phyloP scores from a whole-genome alignment of 1,284 basidiomycete species.

The Neotropicomus parvogracilis region DNA sequence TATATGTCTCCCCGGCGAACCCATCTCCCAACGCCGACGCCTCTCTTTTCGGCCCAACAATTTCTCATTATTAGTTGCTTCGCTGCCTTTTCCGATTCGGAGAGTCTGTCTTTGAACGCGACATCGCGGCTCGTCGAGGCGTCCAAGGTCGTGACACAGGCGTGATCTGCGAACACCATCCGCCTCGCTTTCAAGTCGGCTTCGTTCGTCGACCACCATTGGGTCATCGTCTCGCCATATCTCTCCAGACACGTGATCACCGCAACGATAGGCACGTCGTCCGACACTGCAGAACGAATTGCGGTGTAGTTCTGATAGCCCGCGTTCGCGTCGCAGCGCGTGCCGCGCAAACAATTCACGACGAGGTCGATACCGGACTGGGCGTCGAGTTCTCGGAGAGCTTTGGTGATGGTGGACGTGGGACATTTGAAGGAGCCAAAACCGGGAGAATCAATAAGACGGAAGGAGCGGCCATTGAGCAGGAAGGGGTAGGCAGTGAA shows the following conservation, averaged over 20 bases:
- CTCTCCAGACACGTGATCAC: slow-evolving; percentile 31
- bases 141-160: slow-evolving; percentile 30
- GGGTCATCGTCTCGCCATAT: slow-evolving; percentile 28
- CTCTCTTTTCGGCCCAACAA: slow-evolving; percentile 30
- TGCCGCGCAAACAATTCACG: slow-evolving; percentile 29
- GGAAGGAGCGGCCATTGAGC: slow-evolving; percentile 28
- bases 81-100: slow-evolving; percentile 20
- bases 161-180: slow-evolving; percentile 30
- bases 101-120: slow-evolving; percentile 24
- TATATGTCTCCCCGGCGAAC: slow-evolving; percentile 26
- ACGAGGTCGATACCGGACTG: slow-evolving; percentile 30
- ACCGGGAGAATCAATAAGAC: slow-evolving; percentile 31
- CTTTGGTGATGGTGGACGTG: slow-evolving; percentile 24
- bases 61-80: slow-evolving; percentile 29
- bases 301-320: slow-evolving; percentile 29
- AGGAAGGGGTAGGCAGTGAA: slow-evolving; percentile 29
- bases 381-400: slow-evolving; percentile 28
- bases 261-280: slow-evolving; percentile 32
- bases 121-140: slow-evolving; percentile 15
- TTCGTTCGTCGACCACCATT: slow-evolving; percentile 33
- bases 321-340: slow-evolving; percentile 29
- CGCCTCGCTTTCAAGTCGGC: slow-evolving; percentile 26
- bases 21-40: slow-evolving; percentile 20
- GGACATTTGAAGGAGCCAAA: slow-evolving; percentile 31
- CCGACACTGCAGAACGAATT: slow-evolving; percentile 30